Percentiles rank a stretch among this genome's conserved stretches.
Conservation (phyloP, 2,329 filamentous ascomycete species). For the Fusarium pseudograminearum region DNA sequence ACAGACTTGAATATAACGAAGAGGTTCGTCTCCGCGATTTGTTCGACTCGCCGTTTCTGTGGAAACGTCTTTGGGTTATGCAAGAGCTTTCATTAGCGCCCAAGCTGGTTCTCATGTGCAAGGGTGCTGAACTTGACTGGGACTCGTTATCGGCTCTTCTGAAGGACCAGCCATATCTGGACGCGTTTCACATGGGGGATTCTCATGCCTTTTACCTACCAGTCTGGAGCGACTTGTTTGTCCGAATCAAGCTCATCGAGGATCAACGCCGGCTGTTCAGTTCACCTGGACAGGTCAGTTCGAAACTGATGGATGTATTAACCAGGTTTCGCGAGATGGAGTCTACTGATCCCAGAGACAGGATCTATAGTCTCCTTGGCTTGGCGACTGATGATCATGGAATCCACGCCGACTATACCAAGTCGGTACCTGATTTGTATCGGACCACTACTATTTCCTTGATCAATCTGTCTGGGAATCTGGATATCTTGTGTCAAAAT, state of each 20-base stretch:
- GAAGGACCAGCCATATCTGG: slow-evolving; percentile 28
- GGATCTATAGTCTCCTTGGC: slow-evolving; percentile 17
- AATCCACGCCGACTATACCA: slow-evolving; percentile 15
- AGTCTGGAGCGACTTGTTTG: slow-evolving; percentile 1
- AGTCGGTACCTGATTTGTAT: not conserved
- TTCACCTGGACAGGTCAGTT: fast-evolving
- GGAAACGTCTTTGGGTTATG: slow-evolving; percentile 27
- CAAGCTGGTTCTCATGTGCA: slow-evolving; percentile 4
- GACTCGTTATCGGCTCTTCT: not conserved
- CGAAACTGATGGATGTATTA: slow-evolving; percentile 16
- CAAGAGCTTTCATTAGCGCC: slow-evolving; percentile 28
- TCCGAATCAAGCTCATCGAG: slow-evolving; percentile 12
- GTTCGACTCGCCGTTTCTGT: not conserved
- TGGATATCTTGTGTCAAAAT: slow-evolving; percentile 30
- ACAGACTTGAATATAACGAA: fast-evolving
- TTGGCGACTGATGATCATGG: slow-evolving; percentile 21
- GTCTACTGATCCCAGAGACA: slow-evolving; percentile 20
- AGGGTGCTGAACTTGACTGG: slow-evolving; percentile 10
- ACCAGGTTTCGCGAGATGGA: slow-evolving; percentile 5
- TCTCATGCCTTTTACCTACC: not conserved
- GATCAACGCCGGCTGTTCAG: slow-evolving; percentile 10
- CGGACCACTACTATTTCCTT: not conserved
- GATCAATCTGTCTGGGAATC: slow-evolving; percentile 14
- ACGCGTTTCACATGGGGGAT: slow-evolving; percentile 13
- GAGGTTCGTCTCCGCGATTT: not conserved